phyloP scores from a whole-genome alignment of 2,329 filamentous ascomycete genomes.

The Teratosphaeria epicoccoides region DNA sequence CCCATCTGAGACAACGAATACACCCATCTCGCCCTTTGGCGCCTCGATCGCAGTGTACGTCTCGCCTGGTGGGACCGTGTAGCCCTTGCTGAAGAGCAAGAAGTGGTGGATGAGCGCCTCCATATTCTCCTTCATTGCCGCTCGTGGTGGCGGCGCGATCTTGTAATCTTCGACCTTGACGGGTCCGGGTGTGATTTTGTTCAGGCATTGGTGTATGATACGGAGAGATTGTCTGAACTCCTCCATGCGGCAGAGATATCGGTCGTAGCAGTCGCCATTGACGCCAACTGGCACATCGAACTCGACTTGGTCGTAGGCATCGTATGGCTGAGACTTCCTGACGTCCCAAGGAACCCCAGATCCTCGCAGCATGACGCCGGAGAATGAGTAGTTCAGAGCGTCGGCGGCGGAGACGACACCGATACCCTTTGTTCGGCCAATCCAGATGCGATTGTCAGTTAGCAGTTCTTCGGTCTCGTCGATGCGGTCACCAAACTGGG shows the following conservation, averaged over 20 bases:
- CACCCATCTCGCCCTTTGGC: slow-evolving; percentile 99
- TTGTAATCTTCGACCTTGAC: slow-evolving; percentile 98
- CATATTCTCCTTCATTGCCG: slow-evolving; percentile 99
- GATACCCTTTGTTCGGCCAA: slow-evolving; percentile 75
- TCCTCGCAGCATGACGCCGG: slow-evolving; percentile 93
- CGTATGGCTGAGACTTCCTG: slow-evolving; percentile 92
- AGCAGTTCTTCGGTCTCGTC: slow-evolving; percentile 98
- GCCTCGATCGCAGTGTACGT: slow-evolving; percentile 97
- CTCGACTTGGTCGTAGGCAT: slow-evolving; percentile 94
- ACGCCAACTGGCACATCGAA: slow-evolving; percentile 95
- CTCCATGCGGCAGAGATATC: slow-evolving; percentile 98
- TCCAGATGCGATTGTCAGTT: slow-evolving; percentile 99
- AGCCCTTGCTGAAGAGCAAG: slow-evolving; percentile 96
- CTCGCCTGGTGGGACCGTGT: slow-evolving; percentile 91
- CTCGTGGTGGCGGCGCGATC: slow-evolving; percentile 85
- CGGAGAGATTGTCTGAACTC: slow-evolving; percentile 97
- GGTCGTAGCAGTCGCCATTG: slow-evolving; percentile 98
- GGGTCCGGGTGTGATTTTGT: slow-evolving; percentile 95
- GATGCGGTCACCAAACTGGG: slow-evolving; percentile 95
- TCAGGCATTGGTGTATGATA: slow-evolving; percentile 97
- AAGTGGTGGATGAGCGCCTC: slow-evolving; percentile 99
- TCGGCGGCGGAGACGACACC: slow-evolving; percentile 86
- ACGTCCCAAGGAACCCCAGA: slow-evolving; percentile 95
- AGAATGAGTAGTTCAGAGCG: slow-evolving; percentile 94
- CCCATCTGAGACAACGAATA: slow-evolving; percentile 91